Conservation (phyloP, 805 yeast species). For the Ogataea siamensis region DNA sequence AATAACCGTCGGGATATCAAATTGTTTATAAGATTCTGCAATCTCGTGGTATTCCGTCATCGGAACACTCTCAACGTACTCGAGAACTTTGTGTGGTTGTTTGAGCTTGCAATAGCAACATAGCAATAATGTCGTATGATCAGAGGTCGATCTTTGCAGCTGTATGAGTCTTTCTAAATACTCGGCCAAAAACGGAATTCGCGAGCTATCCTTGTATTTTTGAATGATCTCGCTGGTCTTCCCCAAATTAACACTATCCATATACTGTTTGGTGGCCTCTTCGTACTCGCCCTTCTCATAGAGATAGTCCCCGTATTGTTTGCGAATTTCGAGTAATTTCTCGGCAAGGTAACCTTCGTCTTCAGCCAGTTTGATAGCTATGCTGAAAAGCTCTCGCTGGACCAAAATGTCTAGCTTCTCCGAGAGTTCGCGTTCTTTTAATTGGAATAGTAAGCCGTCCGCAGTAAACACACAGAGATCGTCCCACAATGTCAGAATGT, state of each 20-base stretch:
- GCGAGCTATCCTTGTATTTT: slow-evolving; percentile 74
- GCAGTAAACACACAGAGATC: slow-evolving; percentile 61
- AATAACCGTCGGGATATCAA: slow-evolving; percentile 68
- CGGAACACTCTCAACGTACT: slow-evolving; percentile 48
- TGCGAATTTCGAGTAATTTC: slow-evolving; percentile 43
- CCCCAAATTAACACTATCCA: slow-evolving; percentile 44
- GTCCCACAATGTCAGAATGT: slow-evolving; percentile 55
- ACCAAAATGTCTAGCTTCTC: slow-evolving; percentile 67
- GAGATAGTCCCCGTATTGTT: slow-evolving; percentile 67
- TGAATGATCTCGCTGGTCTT: slow-evolving; percentile 76
- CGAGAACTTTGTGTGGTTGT: slow-evolving; percentile 51
- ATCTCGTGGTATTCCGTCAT: slow-evolving; percentile 36
- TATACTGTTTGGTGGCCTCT: slow-evolving; percentile 73
- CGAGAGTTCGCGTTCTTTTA: slow-evolving; percentile 64
- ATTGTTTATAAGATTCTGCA: slow-evolving; percentile 39
- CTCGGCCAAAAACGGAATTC: slow-evolving; percentile 58
- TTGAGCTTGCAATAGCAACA: slow-evolving; percentile 80
- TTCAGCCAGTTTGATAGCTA: slow-evolving; percentile 70
- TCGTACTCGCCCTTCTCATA: slow-evolving; percentile 63
- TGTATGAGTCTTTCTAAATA: slow-evolving; percentile 63
- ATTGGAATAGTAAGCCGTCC: slow-evolving; percentile 70
- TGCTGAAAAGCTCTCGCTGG: slow-evolving; percentile 65
- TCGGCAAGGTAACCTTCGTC: slow-evolving; percentile 27
- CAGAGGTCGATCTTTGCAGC: slow-evolving; percentile 57
- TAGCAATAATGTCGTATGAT: slow-evolving; percentile 77